A percentile compares a stretch with the other conserved stretches of the same genome.
These are phyloP conservation scores for Lachnellula hyalina DNA, from an alignment of 2,329 filamentous ascomycete species.

Conservation along the genomic window DNA sequence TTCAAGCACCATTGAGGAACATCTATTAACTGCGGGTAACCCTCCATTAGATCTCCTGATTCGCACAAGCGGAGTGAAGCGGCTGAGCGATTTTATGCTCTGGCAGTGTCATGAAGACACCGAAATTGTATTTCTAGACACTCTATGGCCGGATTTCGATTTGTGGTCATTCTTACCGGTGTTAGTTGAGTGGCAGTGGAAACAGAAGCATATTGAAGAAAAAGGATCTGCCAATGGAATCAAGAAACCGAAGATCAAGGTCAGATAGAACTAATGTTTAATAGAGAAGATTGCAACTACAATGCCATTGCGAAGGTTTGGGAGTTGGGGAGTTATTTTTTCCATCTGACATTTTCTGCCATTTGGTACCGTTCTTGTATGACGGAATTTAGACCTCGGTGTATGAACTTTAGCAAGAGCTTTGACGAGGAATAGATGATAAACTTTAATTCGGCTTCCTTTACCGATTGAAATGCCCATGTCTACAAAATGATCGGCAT, in stretches of 20 bases:
- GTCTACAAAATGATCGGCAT: no score
- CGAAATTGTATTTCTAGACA: constrained; percentile 86
- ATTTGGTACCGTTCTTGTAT: no score
- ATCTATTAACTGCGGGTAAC: constrained; percentile 81
- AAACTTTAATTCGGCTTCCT: no score
- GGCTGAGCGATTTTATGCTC: constrained; percentile 95
- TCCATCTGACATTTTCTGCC: no score
- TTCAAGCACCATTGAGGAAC: constrained; percentile 70
- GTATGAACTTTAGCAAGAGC: neutral
- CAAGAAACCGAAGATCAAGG: constrained; percentile 17
- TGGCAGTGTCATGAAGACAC: constrained; percentile 96
- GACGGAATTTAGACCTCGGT: neutral
- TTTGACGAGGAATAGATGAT: neutral
- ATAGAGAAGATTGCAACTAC: no score
- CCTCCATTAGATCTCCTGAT: constrained; percentile 89
- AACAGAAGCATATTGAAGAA: constrained; percentile 34
- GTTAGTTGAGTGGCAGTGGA: constrained; percentile 81
- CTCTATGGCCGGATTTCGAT: constrained; percentile 94
- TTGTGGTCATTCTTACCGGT: constrained; percentile 91
- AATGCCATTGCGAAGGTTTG: neutral
- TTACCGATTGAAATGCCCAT: no score
- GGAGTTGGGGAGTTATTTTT: neutral
- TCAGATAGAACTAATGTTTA: constrained; percentile 4
- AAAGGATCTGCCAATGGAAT: constrained; percentile 15
- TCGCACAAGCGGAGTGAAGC: constrained; percentile 85